These are phyloP conservation scores for Sergeia podlipaevii DNA, from an alignment of 208 protist genomes.

Conservation along the genomic window DNA sequence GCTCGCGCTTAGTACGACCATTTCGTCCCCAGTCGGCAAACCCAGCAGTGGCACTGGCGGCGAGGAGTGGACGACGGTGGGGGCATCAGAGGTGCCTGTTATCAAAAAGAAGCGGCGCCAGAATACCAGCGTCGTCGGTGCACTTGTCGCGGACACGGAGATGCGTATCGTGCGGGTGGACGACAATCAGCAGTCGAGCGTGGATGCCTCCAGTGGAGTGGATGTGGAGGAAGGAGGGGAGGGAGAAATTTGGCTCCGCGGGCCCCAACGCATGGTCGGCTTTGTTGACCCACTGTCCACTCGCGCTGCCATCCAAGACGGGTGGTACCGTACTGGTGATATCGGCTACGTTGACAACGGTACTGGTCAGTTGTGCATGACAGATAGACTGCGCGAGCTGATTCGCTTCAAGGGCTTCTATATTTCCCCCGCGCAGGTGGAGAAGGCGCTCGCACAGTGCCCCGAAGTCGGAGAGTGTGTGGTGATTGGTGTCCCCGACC, in stretches of 20 bases:
- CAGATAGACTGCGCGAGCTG: slow-evolving; percentile 61
- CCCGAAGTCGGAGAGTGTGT: slow-evolving; percentile 28
- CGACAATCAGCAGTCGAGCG: slow-evolving; percentile 31
- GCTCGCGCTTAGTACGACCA: slow-evolving; percentile 5
- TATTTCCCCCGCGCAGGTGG: slow-evolving; percentile 62
- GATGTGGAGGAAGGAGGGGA: slow-evolving; percentile 20
- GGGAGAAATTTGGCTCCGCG: slow-evolving; percentile 70
- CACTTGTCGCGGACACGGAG: slow-evolving; percentile 26
- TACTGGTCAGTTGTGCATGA: slow-evolving; percentile 23
- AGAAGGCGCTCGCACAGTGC: slow-evolving; percentile 29
- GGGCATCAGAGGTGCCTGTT: too few relatives aligned
- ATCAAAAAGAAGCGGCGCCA: neutral
- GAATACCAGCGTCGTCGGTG: slow-evolving; percentile 9
- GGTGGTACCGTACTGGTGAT: slow-evolving; percentile 45
- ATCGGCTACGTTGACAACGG: slow-evolving; percentile 35
- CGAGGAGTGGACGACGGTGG: too few relatives aligned
- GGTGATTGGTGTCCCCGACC: slow-evolving; percentile 36
- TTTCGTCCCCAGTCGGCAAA: too few relatives aligned
- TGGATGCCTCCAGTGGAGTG: slow-evolving; percentile 25
- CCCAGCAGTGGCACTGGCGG: too few relatives aligned
- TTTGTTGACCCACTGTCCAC: slow-evolving; percentile 39
- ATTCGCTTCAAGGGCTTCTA: slow-evolving; percentile 84
- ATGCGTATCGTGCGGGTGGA: slow-evolving; percentile 36
- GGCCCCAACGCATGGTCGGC: slow-evolving; percentile 52
- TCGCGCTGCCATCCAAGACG: slow-evolving; percentile 18